These are phyloP conservation scores for Melampsora medusae DNA, from an alignment of 1,284 basidiomycete species.

Conservation along the genomic window DNA sequence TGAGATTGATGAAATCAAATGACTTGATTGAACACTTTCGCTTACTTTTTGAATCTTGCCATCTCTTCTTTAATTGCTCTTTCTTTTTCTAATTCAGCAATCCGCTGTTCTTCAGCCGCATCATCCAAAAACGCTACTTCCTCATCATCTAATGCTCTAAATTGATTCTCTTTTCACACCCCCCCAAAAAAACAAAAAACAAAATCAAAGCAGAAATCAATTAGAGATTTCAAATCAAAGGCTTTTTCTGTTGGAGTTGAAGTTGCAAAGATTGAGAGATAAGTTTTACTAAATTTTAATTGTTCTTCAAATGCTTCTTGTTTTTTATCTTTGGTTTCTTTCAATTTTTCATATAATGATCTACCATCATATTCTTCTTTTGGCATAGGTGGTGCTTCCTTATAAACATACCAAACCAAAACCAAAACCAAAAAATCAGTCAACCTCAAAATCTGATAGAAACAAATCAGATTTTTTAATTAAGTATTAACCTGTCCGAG, in stretches of 20 bases:
- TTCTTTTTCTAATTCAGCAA: conserved; percentile 30
- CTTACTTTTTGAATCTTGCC: conserved; percentile 38
- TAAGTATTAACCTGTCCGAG: conserved; percentile 26
- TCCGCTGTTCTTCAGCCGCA: conserved; percentile 33
- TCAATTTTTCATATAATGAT: conserved; percentile 43
- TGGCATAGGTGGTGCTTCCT: conserved; percentile 43
- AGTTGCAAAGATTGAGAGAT: not conserved
- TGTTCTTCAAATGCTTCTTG: conserved; percentile 44
- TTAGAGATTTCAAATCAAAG: not conserved
- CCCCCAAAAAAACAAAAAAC: not conserved
- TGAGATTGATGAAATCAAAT: not conserved
- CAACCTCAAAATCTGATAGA: too few relatives aligned
- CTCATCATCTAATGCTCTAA: conserved; percentile 41
- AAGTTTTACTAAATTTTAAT: conserved; percentile 37
- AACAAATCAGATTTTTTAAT: not conserved
- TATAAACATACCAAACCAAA: not conserved
- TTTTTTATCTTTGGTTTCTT: conserved; percentile 42
- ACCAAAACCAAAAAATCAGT: not conserved
- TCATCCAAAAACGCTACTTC: conserved; percentile 43
- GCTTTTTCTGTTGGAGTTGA: too few relatives aligned
- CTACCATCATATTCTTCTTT: conserved; percentile 43
- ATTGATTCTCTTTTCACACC: conserved; percentile 32
- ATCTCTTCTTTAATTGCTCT: conserved; percentile 30
- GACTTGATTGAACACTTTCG: not conserved
- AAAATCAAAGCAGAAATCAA: not conserved